Percentiles rank a stretch among this genome's conserved stretches.
Evolutionary conservation across 345 rosid species (phyloP).

Genomic region (Sonneratia alba): DNA sequence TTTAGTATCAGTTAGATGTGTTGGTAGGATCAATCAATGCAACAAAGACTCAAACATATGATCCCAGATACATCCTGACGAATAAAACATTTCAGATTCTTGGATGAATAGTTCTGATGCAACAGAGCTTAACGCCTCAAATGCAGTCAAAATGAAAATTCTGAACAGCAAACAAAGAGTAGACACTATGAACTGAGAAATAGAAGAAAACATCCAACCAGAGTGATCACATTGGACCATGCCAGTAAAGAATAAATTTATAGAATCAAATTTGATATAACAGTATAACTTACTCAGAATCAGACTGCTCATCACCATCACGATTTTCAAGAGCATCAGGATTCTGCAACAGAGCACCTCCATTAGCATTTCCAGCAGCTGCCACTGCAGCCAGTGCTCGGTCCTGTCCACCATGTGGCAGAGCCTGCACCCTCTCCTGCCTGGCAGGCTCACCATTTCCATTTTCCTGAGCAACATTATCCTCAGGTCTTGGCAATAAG

Average conservation of each 20-base stretch:
- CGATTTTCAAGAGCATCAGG: constrained; percentile 46
- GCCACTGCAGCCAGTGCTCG: constrained; percentile 45
- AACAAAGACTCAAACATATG: neutral
- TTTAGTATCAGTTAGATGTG: neutral
- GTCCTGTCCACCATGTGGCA: constrained; percentile 53
- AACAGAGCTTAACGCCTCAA: neutral
- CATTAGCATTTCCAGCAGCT: constrained; percentile 38
- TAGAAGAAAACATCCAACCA: neutral
- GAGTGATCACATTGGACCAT: neutral
- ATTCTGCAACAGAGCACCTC: constrained; percentile 29
- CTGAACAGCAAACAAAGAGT: neutral
- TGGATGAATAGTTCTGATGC: neutral
- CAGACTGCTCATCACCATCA: constrained; percentile 72
- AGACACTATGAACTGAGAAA: neutral
- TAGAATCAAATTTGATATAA: constrained; percentile 8
- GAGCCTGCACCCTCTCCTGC: constrained; percentile 57
- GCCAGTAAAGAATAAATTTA: neutral
- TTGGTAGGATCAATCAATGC: neutral
- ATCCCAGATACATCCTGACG: neutral
- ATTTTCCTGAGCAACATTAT: constrained; percentile 62
- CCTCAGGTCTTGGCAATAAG: constrained; percentile 76
- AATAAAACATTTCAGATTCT: neutral
- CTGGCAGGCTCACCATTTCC: constrained; percentile 63
- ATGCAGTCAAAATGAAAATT: neutral
- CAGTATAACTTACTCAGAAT: constrained; percentile 64